A percentile compares a stretch with the other conserved stretches of the same genome.
These are phyloP conservation scores for Dryadomyces quercus-mongolicae DNA, from an alignment of 2,329 filamentous ascomycete species.

Conservation along the genomic window DNA sequence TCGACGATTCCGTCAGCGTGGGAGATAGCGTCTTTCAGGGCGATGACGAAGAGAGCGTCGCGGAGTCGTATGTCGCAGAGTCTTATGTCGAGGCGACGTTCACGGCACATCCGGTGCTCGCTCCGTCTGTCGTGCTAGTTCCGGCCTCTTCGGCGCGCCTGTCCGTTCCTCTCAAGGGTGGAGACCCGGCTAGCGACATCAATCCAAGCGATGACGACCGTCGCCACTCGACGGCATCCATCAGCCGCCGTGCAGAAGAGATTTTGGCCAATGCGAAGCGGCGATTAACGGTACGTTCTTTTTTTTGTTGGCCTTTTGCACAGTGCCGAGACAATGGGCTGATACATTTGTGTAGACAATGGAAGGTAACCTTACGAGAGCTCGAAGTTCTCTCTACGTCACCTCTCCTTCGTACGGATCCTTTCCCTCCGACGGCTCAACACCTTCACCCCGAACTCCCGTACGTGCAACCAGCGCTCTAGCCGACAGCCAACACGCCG, in stretches of 20 bases:
- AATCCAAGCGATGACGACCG: conserved; percentile 28
- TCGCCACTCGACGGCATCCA: conserved; percentile 31
- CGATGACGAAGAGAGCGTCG: conserved; percentile 55
- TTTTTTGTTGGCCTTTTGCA: conserved; percentile 5
- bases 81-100: conserved; percentile 20
- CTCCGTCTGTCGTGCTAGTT: too few species aligned
- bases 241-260: conserved; percentile 75
- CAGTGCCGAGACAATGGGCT: not conserved
- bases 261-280: conserved; percentile 90
- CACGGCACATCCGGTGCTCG: not conserved
- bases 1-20: conserved; percentile 49
- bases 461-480: conserved; percentile 25
- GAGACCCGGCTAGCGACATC: conserved; percentile 11
- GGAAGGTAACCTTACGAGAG: conserved; percentile 80
- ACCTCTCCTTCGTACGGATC: conserved; percentile 53
- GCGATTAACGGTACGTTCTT: conserved; percentile 60
- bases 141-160: not conserved
- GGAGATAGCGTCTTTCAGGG: conserved; percentile 55
- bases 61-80: conserved; percentile 41
- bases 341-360: conserved; percentile 53
- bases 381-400: conserved; percentile 54
- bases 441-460: conserved; percentile 37
- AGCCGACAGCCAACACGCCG: conserved; percentile 17
- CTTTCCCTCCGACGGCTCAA: conserved; percentile 41
- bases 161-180: conserved; percentile 14